Conservation (phyloP, 176 grass and related monocot genomes). For the Raddia distichophylla region DNA sequence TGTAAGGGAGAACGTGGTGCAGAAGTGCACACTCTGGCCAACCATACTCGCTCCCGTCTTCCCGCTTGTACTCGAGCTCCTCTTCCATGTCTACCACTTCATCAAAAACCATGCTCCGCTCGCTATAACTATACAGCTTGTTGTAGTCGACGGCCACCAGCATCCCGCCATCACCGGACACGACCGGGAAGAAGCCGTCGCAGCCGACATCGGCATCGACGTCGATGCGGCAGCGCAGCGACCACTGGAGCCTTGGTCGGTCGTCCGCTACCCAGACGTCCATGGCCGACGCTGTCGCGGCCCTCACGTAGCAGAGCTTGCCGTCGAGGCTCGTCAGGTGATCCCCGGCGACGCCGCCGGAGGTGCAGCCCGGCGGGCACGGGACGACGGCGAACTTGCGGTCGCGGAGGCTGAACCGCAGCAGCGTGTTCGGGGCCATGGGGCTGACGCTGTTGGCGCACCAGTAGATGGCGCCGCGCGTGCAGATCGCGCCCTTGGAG, state of each 20-base stretch:
- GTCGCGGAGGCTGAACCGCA: constrained; percentile 33
- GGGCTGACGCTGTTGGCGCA: background rate
- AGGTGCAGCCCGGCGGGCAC: background rate
- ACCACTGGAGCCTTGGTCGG: background rate
- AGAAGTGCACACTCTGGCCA: too few relatives aligned
- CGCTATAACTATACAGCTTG: background rate
- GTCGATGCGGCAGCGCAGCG: background rate
- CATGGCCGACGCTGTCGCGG: background rate
- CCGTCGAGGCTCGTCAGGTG: background rate
- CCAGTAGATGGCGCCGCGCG: constrained; percentile 2
- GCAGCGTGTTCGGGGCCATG: background rate
- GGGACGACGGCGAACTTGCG: background rate
- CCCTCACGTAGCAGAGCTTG: background rate
- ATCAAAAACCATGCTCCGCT: background rate
- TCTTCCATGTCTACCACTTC: constrained; percentile 2
- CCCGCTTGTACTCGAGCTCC: background rate
- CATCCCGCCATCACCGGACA: background rate
- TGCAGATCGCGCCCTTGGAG: background rate
- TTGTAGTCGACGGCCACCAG: constrained; percentile 3
- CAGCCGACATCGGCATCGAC: background rate
- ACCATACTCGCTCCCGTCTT: too few relatives aligned
- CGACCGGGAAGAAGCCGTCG: background rate
- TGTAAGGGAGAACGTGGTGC: background rate
- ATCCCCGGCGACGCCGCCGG: background rate
- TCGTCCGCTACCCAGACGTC: constrained; percentile 14